phyloP scores from a whole-genome alignment of 2,329 filamentous ascomycete genomes.

The Penicillium sp. region DNA sequence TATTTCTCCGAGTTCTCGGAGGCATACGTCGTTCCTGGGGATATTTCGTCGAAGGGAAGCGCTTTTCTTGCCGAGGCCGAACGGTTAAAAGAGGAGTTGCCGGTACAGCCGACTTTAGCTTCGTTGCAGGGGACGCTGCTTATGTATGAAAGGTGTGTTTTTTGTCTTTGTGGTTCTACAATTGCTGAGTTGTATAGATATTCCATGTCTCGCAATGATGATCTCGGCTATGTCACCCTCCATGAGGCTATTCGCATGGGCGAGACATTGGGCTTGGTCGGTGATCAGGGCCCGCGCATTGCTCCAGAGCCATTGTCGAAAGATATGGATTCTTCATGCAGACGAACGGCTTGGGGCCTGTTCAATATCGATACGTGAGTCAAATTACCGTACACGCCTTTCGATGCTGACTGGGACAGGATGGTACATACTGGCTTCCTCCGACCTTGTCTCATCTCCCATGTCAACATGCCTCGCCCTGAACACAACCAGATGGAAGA shows the following conservation, averaged over 20 bases:
- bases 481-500: slow-evolving; percentile 16
- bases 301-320: slow-evolving; percentile 20
- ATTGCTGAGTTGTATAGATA: slow-evolving; percentile 23
- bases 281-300: slow-evolving; percentile 20
- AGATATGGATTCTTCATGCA: slow-evolving; percentile 31
- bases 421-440: slow-evolving; percentile 35
- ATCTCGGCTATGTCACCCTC: slow-evolving; percentile 36
- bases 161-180: background rate
- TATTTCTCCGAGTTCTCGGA: slow-evolving; percentile 39
- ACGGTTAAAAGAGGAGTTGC: slow-evolving; percentile 23
- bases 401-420: slow-evolving; percentile 13
- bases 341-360: slow-evolving; percentile 35
- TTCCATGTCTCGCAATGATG: slow-evolving; percentile 34
- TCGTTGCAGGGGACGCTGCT: slow-evolving; percentile 34
- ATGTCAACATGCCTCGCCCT: slow-evolving; percentile 30
- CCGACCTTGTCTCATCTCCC: slow-evolving; percentile 31
- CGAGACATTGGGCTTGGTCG: slow-evolving; percentile 31
- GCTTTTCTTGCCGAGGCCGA: slow-evolving; percentile 38
- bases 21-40: slow-evolving; percentile 34
- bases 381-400: background rate
- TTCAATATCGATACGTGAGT: slow-evolving; percentile 39
- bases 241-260: slow-evolving; percentile 35
- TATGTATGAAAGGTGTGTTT: slow-evolving; percentile 33
- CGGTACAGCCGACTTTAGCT: slow-evolving; percentile 25
- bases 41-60: slow-evolving; percentile 35